A percentile compares a stretch with the other conserved stretches of the same genome.
Conservation (phyloP, 768 basidiomycete species). For the Leccinum disarticulatum region DNA sequence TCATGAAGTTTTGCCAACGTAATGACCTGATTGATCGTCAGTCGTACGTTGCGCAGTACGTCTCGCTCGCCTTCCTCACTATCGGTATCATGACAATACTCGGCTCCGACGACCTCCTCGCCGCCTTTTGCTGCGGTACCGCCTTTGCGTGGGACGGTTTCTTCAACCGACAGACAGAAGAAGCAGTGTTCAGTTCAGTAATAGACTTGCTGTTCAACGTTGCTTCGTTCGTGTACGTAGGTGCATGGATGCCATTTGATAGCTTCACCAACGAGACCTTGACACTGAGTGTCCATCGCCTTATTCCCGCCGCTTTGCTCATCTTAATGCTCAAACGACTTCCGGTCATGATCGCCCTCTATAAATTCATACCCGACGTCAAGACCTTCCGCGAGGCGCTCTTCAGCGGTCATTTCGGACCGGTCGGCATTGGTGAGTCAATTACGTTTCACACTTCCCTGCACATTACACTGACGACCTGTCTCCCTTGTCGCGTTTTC, state of each 20-base stretch:
- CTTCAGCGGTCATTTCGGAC: slow-evolving; percentile 95
- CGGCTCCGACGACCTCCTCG: slow-evolving; percentile 91
- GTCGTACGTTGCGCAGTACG: slow-evolving; percentile 92
- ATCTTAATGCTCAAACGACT: slow-evolving; percentile 82
- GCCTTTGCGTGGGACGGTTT: slow-evolving; percentile 98
- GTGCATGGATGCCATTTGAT: slow-evolving; percentile 95
- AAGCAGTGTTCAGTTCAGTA: slow-evolving; percentile 92
- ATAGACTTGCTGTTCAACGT: slow-evolving; percentile 96
- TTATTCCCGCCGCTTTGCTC: slow-evolving; percentile 79
- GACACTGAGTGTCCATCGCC: slow-evolving; percentile 78
- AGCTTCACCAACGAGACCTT: slow-evolving; percentile 65
- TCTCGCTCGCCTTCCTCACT: slow-evolving; percentile 79
- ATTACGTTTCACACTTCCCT: not conserved
- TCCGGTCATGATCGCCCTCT: slow-evolving; percentile 80
- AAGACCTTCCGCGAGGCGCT: slow-evolving; percentile 92
- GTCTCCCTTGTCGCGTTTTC: not conserved
- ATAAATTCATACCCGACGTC: slow-evolving; percentile 94
- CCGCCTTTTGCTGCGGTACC: slow-evolving; percentile 92
- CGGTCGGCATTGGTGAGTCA: slow-evolving; percentile 68
- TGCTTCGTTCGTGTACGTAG: slow-evolving; percentile 93
- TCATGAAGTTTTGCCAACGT: slow-evolving; percentile 91
- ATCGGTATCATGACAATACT: slow-evolving; percentile 83
- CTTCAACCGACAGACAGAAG: slow-evolving; percentile 91
- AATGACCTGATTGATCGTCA: slow-evolving; percentile 89
- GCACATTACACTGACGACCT: slow-evolving; percentile 2